phyloP scores from a whole-genome alignment of 2,329 filamentous ascomycete genomes.

The Pseudophaeomoniella oleicola region DNA sequence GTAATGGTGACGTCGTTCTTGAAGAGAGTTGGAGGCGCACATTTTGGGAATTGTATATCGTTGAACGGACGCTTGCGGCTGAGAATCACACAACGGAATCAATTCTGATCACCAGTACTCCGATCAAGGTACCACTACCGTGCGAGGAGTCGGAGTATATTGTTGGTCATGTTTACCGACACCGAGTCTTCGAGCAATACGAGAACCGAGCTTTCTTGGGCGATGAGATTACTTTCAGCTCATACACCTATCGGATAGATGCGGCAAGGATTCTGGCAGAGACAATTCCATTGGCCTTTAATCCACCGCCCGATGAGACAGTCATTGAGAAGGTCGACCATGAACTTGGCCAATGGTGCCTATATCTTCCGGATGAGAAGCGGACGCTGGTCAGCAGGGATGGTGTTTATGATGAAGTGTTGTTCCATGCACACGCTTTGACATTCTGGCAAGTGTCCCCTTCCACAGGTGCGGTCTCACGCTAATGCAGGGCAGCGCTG shows the following conservation, averaged over 20 bases:
- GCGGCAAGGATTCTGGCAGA: not conserved
- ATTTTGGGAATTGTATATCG: conserved; percentile 18
- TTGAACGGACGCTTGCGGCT: conserved; percentile 6
- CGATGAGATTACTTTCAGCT: not conserved
- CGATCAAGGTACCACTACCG: conserved; percentile 10
- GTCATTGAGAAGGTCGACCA: not conserved
- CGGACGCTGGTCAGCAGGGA: not conserved
- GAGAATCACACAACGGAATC: conserved; percentile 9
- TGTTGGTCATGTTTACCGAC: not conserved
- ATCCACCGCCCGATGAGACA: not conserved
- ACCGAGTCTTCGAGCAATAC: not conserved
- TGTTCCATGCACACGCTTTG: not conserved
- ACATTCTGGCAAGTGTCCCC: not conserved
- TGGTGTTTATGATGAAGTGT: not conserved
- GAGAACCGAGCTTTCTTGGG: not conserved
- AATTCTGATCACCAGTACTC: not conserved
- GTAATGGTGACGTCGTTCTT: conserved; percentile 30
- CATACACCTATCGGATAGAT: not conserved
- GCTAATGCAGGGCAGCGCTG: no score
- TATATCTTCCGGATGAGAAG: not conserved
- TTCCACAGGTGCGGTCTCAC: no score
- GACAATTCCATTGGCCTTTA: not conserved
- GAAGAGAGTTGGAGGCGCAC: conserved; percentile 19
- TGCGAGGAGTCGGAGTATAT: conserved; percentile 17
- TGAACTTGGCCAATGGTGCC: not conserved